Conservation (phyloP, 2,329 filamentous ascomycete species). For the Hypocrella siamensis region DNA sequence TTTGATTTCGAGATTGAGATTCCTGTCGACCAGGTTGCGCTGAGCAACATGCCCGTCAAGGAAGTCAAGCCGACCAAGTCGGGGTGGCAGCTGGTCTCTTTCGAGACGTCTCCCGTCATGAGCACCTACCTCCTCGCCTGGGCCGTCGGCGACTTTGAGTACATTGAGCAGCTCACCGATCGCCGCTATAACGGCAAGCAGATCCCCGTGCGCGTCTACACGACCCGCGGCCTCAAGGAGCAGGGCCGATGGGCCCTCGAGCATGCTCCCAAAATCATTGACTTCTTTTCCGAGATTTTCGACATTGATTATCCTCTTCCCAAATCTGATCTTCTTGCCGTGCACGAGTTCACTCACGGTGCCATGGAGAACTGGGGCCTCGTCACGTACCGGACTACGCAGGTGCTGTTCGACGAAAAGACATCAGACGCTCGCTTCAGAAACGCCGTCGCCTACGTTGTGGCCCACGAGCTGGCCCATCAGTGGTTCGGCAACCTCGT, state of each 20-base stretch:
- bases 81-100: constrained; percentile 59
- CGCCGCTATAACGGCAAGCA: constrained; percentile 82
- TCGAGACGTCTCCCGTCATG: constrained; percentile 79
- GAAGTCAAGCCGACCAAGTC: constrained; percentile 39
- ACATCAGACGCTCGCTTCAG: constrained; percentile 82
- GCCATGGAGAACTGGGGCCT: constrained; percentile 97
- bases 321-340: constrained; percentile 79
- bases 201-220: constrained; percentile 90
- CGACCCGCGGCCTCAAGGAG: constrained; percentile 82
- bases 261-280: constrained; percentile 83
- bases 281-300: constrained; percentile 93
- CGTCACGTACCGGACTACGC: constrained; percentile 89
- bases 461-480: constrained; percentile 93
- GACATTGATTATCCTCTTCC: constrained; percentile 85
- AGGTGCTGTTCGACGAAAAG: constrained; percentile 89
- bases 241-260: constrained; percentile 82
- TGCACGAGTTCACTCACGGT: constrained; percentile 78
- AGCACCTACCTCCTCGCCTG: constrained; percentile 83
- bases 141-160: constrained; percentile 95
- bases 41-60: constrained; percentile 94
- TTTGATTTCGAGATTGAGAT: constrained; percentile 91
- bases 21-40: constrained; percentile 70
- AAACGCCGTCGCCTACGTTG: constrained; percentile 89
- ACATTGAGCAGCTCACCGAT: constrained; percentile 80
- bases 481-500: constrained; percentile 95